Conservation (phyloP, 1,284 basidiomycete genomes). For the Fomitopsis betulina region DNA sequence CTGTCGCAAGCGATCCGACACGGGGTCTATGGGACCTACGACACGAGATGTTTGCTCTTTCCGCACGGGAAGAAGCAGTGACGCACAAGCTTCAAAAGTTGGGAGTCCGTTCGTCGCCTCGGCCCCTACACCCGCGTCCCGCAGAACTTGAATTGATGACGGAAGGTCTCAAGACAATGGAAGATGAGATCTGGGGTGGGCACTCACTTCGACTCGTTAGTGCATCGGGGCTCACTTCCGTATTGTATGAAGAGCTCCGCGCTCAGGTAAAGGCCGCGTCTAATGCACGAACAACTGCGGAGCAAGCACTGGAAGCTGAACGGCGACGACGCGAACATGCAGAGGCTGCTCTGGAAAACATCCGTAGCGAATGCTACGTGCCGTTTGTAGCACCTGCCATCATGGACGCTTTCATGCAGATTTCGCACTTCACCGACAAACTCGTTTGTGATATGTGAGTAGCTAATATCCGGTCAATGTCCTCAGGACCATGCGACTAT, state of each 20-base stretch:
- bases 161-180: neutral
- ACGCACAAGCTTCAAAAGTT: constrained; percentile 21
- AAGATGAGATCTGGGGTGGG: neutral
- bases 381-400: constrained; percentile 47
- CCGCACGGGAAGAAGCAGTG: constrained; percentile 29
- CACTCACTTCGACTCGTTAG: neutral
- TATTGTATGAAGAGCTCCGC: constrained; percentile 11
- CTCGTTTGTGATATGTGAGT: neutral
- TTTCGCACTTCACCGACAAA: constrained; percentile 23
- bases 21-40: constrained; percentile 4
- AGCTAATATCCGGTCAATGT: no score
- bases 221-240: neutral
- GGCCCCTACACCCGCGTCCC: no score
- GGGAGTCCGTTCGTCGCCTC: neutral
- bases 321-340: constrained; percentile 26
- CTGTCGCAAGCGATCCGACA: no score
- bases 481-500: no score
- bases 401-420: constrained; percentile 37
- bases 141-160: neutral
- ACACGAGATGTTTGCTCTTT: constrained; percentile 28
- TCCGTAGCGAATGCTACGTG: constrained; percentile 34
- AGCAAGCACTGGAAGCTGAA: constrained; percentile 27
- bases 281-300: constrained; percentile 14
- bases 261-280: constrained; percentile 11
- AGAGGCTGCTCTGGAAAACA: constrained; percentile 32